Evolutionary conservation across 805 yeast species (phyloP).

Genomic region (Saturnispora bothae): DNA sequence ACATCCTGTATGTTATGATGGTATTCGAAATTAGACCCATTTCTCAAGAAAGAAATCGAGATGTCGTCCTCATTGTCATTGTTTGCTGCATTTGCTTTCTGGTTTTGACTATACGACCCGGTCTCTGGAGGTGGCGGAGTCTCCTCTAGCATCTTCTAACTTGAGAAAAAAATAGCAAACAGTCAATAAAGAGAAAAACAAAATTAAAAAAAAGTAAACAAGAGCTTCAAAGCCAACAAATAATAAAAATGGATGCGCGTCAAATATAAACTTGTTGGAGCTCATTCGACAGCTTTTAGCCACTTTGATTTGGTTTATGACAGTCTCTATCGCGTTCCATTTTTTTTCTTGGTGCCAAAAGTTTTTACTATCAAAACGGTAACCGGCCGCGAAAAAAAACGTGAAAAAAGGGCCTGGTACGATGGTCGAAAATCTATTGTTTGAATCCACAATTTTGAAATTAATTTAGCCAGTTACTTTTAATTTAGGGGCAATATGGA

Average conservation of each 20-base stretch:
- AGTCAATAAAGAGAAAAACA: not conserved
- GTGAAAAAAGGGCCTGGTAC: no score
- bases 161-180: not conserved
- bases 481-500: not conserved
- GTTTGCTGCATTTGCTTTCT: not conserved
- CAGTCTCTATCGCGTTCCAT: no score
- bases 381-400: no score
- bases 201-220: not conserved
- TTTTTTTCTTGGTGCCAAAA: no score
- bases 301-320: no score
- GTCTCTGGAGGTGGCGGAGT: not conserved
- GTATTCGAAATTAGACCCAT: not conserved
- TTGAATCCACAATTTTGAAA: no score
- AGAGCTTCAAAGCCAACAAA: no score
- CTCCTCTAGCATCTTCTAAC: not conserved
- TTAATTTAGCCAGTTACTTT: not conserved
- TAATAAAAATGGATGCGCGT: not conserved
- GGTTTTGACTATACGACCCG: no score
- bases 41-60: not conserved
- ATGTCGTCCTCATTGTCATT: not conserved
- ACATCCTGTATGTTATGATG: conserved; percentile 3
- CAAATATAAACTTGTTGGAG: not conserved
- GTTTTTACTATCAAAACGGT: no score
- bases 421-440: no score
- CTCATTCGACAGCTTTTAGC: no score